Conservation (phyloP, 805 yeast species). For the Zygoascus flipseniorum region DNA sequence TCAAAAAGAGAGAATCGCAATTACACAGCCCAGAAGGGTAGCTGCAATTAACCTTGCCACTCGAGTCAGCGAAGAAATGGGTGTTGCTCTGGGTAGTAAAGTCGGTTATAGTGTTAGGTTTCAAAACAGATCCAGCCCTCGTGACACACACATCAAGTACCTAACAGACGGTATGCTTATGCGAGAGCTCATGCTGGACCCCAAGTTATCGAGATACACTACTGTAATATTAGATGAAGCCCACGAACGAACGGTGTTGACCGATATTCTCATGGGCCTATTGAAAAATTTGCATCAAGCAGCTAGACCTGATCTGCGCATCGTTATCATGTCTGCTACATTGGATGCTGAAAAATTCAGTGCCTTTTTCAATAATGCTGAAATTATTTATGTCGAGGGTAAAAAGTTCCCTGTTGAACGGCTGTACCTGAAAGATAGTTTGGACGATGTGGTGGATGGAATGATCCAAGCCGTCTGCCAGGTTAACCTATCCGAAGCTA, state of each 20-base stretch:
- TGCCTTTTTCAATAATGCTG: constrained; percentile 62
- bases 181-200: constrained; percentile 80
- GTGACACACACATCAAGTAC: constrained; percentile 65
- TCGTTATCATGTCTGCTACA: constrained; percentile 94
- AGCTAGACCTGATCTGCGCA: constrained; percentile 49
- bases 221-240: constrained; percentile 91
- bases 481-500: constrained; percentile 64
- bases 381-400: constrained; percentile 84
- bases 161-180: constrained; percentile 96
- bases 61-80: constrained; percentile 85
- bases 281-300: constrained; percentile 54
- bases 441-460: constrained; percentile 79
- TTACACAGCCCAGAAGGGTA: constrained; percentile 95
- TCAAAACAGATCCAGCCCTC: constrained; percentile 50
- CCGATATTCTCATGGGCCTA: constrained; percentile 86
- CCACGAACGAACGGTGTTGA: constrained; percentile 88
- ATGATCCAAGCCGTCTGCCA: constrained; percentile 67
- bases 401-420: constrained; percentile 78
- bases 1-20: constrained; percentile 56
- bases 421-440: constrained; percentile 51
- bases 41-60: constrained; percentile 93
- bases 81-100: constrained; percentile 63
- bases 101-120: constrained; percentile 94
- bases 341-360: constrained; percentile 84
- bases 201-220: constrained; percentile 52